Percentiles rank a stretch among this genome's conserved stretches.
These are phyloP conservation scores for Streptanthus diversifolius DNA, from an alignment of 345 rosid genomes.

Conservation along the genomic window DNA sequence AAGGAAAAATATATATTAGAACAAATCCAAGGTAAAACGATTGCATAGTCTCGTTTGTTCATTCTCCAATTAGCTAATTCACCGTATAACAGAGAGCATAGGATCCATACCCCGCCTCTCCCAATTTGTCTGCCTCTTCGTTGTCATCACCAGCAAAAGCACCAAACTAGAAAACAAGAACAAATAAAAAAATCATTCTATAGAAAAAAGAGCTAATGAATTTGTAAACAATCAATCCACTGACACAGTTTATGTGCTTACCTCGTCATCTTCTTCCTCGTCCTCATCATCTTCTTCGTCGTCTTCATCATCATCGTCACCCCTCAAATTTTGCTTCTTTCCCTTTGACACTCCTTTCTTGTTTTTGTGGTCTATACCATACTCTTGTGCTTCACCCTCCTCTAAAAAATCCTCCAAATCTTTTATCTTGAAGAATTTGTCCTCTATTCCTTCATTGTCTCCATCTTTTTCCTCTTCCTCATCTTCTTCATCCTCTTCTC, in stretches of 20 bases:
- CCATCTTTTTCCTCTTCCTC: conserved; percentile 23
- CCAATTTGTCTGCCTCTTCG: conserved; percentile 40
- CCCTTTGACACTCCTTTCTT: conserved; percentile 39
- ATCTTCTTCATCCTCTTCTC: conserved; percentile 10
- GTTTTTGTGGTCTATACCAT: conserved; percentile 45
- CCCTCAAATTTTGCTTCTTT: conserved; percentile 33
- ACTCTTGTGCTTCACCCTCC: conserved; percentile 76
- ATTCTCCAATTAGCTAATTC: neutral
- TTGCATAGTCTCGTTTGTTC: neutral
- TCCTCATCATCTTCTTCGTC: conserved; percentile 36
- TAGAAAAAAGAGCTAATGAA: neutral
- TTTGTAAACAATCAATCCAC: neutral
- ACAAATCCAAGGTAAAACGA: neutral
- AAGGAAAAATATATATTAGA: neutral
- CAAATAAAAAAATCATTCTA: neutral
- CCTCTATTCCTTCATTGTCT: conserved; percentile 56
- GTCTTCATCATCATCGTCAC: conserved; percentile 40
- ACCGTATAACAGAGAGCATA: conserved; percentile 11
- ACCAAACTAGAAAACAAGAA: conserved; percentile 45
- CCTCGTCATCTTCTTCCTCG: conserved; percentile 28
- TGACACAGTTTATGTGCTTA: conserved; percentile 3
- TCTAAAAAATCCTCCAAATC: conserved; percentile 69
- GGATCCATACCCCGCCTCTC: conserved; percentile 42
- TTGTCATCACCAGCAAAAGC: conserved; percentile 42
- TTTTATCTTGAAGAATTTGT: conserved; percentile 70